A percentile compares a stretch with the other conserved stretches of the same genome.
These are phyloP conservation scores for Aspergillus japonicus DNA, from an alignment of 2,329 filamentous ascomycete genomes.

Conservation along the genomic window DNA sequence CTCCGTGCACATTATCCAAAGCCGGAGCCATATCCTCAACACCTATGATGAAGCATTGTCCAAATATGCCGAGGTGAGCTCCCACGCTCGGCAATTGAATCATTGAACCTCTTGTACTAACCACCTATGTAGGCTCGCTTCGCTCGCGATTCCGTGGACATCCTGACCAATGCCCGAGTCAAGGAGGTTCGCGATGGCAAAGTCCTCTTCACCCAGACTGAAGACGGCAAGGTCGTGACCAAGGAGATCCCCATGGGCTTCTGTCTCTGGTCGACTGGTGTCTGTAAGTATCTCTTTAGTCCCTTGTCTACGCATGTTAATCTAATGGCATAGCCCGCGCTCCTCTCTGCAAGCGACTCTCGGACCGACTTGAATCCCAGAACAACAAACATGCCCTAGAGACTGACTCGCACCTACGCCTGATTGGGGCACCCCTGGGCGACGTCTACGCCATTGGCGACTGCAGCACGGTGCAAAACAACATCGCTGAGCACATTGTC, in stretches of 20 bases:
- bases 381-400: conserved; percentile 89
- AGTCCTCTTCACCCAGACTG: conserved; percentile 85
- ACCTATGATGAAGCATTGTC: conserved; percentile 96
- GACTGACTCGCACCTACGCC: conserved; percentile 87
- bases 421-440: conserved; percentile 83
- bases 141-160: conserved; percentile 83
- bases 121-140: conserved; percentile 62
- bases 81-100: neutral
- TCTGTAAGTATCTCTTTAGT: conserved; percentile 47
- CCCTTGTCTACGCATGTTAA: neutral
- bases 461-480: conserved; percentile 96
- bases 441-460: conserved; percentile 97
- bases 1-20: conserved; percentile 95
- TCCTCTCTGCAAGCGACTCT: conserved; percentile 72
- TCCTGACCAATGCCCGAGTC: conserved; percentile 89
- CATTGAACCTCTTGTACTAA: neutral
- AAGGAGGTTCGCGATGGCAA: conserved; percentile 81
- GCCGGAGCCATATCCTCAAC: conserved; percentile 90
- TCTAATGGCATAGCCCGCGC: conserved; percentile 61
- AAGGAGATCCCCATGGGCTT: conserved; percentile 96
- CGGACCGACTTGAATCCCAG: conserved; percentile 73
- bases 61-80: conserved; percentile 72
- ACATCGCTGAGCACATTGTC: conserved; percentile 86
- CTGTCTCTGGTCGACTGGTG: conserved; percentile 96
- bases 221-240: conserved; percentile 70